phyloP scores from a whole-genome alignment of 768 basidiomycete species.

The Daedaleopsis sinensis region DNA sequence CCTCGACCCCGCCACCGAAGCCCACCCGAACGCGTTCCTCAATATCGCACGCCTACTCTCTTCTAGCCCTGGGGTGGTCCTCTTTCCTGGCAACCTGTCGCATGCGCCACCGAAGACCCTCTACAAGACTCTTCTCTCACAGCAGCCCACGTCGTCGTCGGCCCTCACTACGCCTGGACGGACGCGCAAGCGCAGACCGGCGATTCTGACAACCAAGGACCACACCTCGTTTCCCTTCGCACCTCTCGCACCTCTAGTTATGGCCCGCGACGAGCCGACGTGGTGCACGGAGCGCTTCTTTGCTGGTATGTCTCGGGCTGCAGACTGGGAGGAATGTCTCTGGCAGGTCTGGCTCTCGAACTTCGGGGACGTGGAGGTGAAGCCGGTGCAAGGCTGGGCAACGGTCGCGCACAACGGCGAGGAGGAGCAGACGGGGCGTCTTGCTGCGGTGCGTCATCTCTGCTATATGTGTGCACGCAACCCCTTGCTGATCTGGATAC shows the following conservation, averaged over 20 bases:
- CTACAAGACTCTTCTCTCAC: conserved; percentile 25
- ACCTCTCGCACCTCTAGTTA: conserved; percentile 48
- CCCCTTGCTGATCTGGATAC: neutral
- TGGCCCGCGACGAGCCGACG: conserved; percentile 45
- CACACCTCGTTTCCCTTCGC: conserved; percentile 42
- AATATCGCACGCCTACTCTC: conserved; percentile 68
- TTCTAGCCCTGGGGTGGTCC: conserved; percentile 45
- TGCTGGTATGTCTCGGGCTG: conserved; percentile 42
- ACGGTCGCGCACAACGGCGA: conserved; percentile 11
- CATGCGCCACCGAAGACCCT: conserved; percentile 28
- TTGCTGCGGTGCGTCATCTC: neutral
- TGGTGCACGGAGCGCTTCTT: conserved; percentile 70
- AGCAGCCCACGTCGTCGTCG: conserved; percentile 15
- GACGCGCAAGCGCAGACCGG: conserved; percentile 21
- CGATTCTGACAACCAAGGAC: conserved; percentile 33
- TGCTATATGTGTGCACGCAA: neutral
- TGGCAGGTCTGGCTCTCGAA: conserved; percentile 66
- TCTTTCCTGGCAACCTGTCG: conserved; percentile 53
- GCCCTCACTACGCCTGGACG: neutral
- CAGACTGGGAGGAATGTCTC: conserved; percentile 67
- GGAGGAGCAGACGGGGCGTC: conserved; percentile 26
- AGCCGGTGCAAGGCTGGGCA: conserved; percentile 26
- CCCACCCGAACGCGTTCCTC: conserved; percentile 53
- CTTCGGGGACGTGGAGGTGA: conserved; percentile 43
- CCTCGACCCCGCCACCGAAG: conserved; percentile 36